Base-by-base conservation (phyloP, 257 asterid species). In the Lycium barbarum region DNA sequence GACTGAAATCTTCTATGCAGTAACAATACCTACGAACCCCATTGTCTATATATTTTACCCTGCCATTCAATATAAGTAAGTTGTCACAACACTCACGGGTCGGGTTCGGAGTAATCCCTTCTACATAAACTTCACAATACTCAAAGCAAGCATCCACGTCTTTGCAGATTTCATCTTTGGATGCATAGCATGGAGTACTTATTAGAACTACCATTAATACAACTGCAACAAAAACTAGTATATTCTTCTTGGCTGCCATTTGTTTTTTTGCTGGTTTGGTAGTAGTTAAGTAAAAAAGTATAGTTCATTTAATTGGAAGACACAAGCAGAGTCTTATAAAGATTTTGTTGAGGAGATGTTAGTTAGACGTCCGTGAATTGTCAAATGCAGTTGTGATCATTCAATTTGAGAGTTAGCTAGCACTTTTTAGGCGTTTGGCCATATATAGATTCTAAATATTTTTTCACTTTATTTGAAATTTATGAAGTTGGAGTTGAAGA, bases 1-100 rank as follows among this genome's bases (percentile, higher is more conserved):
- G 45, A 15, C 14, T 47, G 20, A 62, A 73, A 14, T n/a, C 66
- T 22, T 84, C 86, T 18, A 84, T 84, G 83, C 86, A 84, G 1
- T 43, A 36, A 58, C 85, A 83, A 54, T 67, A 67, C 43, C 20
- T 68, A 12, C 71, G 33, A 80, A 71, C 57, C 0, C 79, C 79
- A 0, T 43, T 43, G 0, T 71, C 36, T 10, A 43, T n/a, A 18
- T 71, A 71, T 71, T 71, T 71, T 0, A 71, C 79, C 58, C 11
- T 72, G 1, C 58, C 11, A 72, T 72, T 72, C 80, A 72, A 72
- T 45, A 73, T 73, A 73, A 73, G 59, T 73, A 73, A 47, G 33
- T 73, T 45, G 59, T 73, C 80, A 73, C 80, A 73, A 47, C 81
- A 74, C 0, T 74, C 61, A 0, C 3, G 81, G 1, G 61, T 49